Base-by-base conservation (phyloP, 2,329 filamentous ascomycete species). In the Exophiala xenobiotica region DNA sequence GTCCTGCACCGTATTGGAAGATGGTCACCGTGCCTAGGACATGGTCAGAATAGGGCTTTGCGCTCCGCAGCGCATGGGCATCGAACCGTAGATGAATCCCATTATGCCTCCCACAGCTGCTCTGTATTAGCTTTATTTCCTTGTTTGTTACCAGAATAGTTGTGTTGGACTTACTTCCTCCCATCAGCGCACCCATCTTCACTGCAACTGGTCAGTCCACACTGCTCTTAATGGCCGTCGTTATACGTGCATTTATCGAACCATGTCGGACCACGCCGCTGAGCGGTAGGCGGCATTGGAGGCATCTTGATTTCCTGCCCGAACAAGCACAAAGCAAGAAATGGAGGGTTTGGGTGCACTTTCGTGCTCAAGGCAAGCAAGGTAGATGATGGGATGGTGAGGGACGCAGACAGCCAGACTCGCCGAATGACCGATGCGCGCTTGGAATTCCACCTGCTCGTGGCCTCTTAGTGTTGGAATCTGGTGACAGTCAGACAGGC, bases 161-260 rank as follows among this genome's bases (percentile, higher is more conserved):
- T 39, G 33, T 56, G 39, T 39, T 51, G 9, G 46, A 82, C 90
- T 65, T 87, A 97, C 92, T 95, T 70, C 90, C 89, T 63, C 93
- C 93, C 90, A 97, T 97, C 86, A 99, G 86, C 58, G 88, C 90
- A 64, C 93, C 93, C 90, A 97, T 96, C 79, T 96, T 96, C 71
- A 91, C 90, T 95, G 69, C 63, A 59, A 42, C 33, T 29, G 56
- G 69, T 75, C 66, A 68, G 64, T 41, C 47, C 53, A 46, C 27
- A 12, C 26, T 43, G n/a, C 47, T 20, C 27, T 27, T 31, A 39
- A 51, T 19, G 20, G 39, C 37, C 44, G 61, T 48, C 62, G 51
- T 53, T 43, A 45, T 51, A 43, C 78, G 54, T 77, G 87, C 85
- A 77, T 71, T 89, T 89, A 69, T 89, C 85, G 60, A 86, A 77